These are phyloP conservation scores for Solioccasus polychromus DNA, from an alignment of 768 basidiomycete species.

Conservation along the genomic window DNA sequence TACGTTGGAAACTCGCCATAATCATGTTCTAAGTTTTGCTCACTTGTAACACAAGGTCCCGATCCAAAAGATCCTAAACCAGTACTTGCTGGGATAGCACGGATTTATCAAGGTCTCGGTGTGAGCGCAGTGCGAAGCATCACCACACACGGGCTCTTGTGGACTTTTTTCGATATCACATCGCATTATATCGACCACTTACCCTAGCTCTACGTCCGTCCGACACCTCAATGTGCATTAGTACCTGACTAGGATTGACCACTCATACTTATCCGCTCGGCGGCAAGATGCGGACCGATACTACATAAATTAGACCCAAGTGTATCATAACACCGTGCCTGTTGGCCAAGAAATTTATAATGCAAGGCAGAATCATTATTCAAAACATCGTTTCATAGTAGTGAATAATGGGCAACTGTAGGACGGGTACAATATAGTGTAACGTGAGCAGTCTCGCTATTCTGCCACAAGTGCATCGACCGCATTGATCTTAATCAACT, in stretches of 20 bases:
- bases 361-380: slow-evolving; percentile 6
- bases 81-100: slow-evolving; percentile 68
- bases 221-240: slow-evolving; percentile 1
- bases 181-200: slow-evolving; percentile 69
- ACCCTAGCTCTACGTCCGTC: slow-evolving; percentile 29
- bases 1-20: slow-evolving; percentile 27
- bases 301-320: slow-evolving; percentile 17
- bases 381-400: not conserved
- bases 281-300: slow-evolving; percentile 1
- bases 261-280: slow-evolving; percentile 11
- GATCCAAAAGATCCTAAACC: slow-evolving; percentile 78
- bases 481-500: slow-evolving; percentile 8
- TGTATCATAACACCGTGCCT: slow-evolving; percentile 26
- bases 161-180: slow-evolving; percentile 89
- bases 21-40: slow-evolving; percentile 1
- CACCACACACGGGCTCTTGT: slow-evolving; percentile 89
- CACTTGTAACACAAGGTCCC: slow-evolving; percentile 48
- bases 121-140: slow-evolving; percentile 91
- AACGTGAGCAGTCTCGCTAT: slow-evolving; percentile 5
- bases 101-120: slow-evolving; percentile 91
- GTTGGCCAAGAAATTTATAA: slow-evolving; percentile 8
- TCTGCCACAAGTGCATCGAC: slow-evolving; percentile 9
- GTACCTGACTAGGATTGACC: slow-evolving; percentile 7
- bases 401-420: too few relatives aligned
- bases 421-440: slow-evolving; percentile 9